Evolutionary conservation across 345 rosid species (phyloP).

Genomic region (Rhizophora apiculata): DNA sequence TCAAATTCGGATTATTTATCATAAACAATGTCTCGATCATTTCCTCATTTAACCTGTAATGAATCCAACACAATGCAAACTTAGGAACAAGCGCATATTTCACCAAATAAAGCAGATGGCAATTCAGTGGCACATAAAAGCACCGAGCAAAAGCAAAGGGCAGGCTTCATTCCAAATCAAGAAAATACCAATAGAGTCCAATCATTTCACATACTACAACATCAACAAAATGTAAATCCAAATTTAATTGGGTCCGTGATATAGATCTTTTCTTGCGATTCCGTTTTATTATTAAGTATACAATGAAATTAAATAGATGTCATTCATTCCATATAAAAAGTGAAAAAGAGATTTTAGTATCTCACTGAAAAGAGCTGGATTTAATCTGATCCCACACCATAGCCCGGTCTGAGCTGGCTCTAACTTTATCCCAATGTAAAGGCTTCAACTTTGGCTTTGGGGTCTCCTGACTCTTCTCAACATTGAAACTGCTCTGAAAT

Average conservation of each 20-base stretch:
- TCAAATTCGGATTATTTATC: slow-evolving; percentile 51
- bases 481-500: slow-evolving; percentile 19
- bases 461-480: slow-evolving; percentile 47
- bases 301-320: no score
- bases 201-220: not conserved
- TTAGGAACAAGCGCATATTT: not conserved
- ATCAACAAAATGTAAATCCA: no score
- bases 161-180: not conserved
- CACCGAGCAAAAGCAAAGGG: not conserved
- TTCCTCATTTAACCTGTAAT: slow-evolving; percentile 86
- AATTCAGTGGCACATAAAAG: not conserved
- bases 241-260: no score
- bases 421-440: slow-evolving; percentile 97
- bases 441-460: slow-evolving; percentile 77
- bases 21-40: slow-evolving; percentile 90
- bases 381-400: slow-evolving; percentile 97
- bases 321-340: not conserved
- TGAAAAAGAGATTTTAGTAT: not conserved
- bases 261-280: no score
- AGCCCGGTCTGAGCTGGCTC: slow-evolving; percentile 81
- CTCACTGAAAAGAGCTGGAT: slow-evolving; percentile 94
- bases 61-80: slow-evolving; percentile 15
- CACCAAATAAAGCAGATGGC: not conserved
- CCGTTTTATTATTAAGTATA: no score
- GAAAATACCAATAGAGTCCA: not conserved